These are phyloP conservation scores for Cryptomeria japonica DNA, from an alignment of 75 land plant species.

Conservation along the genomic window DNA sequence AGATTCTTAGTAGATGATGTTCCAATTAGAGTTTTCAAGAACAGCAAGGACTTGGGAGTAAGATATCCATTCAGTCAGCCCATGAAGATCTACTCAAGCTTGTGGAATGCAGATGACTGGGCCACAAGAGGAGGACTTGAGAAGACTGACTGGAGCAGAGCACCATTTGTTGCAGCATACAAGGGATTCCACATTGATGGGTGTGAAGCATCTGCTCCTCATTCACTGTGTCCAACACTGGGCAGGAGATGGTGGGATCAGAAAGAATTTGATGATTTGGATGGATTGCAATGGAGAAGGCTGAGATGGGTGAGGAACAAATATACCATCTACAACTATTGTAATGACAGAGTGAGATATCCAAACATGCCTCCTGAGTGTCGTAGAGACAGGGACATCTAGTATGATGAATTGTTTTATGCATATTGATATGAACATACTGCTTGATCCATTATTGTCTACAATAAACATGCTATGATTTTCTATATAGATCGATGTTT, in stretches of 20 bases:
- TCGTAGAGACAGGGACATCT: constrained; percentile 17
- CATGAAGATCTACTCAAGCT: constrained; percentile 57
- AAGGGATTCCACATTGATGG: constrained; percentile 45
- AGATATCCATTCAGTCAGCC: constrained; percentile 51
- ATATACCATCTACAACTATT: constrained; percentile 66
- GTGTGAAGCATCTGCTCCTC: constrained; percentile 39
- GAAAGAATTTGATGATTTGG: constrained; percentile 45
- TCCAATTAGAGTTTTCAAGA: constrained; percentile 61
- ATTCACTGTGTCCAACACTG: constrained; percentile 36
- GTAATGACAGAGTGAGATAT: constrained; percentile 39
- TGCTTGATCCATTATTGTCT: not conserved
- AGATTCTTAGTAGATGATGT: constrained; percentile 62
- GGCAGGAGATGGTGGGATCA: constrained; percentile 57
- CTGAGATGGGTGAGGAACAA: constrained; percentile 32
- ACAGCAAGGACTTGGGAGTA: constrained; percentile 51
- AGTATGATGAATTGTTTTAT: not conserved
- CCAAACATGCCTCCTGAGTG: constrained; percentile 38
- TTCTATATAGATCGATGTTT: not conserved
- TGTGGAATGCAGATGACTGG: constrained; percentile 73
- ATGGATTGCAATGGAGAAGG: constrained; percentile 28
- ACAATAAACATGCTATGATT: not conserved
- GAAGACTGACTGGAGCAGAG: constrained; percentile 49
- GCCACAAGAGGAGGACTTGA: constrained; percentile 55
- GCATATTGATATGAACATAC: not conserved
- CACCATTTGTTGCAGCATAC: constrained; percentile 46